Percentiles rank a stretch among this genome's conserved stretches.
phyloP scores from a whole-genome alignment of 768 basidiomycete species.

The Chalciporus pseudorubinellus region DNA sequence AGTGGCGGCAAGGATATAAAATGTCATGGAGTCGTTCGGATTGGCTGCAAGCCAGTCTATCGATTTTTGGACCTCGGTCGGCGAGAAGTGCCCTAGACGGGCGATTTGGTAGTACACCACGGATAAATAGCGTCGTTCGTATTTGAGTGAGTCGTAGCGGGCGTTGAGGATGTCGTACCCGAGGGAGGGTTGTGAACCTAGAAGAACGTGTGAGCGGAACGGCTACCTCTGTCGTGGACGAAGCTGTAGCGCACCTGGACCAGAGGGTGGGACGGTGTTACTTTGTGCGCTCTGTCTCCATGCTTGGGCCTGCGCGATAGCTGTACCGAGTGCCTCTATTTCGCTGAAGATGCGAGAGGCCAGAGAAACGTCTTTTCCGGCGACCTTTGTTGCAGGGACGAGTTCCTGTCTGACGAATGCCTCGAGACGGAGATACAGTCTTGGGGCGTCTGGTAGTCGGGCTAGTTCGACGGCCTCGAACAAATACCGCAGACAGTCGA shows the following conservation, averaged over 20 bases:
- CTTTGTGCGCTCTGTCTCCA: slow-evolving; percentile 59
- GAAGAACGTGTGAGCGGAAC: slow-evolving; percentile 5
- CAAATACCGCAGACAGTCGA: slow-evolving; percentile 67
- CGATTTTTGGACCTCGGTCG: slow-evolving; percentile 57
- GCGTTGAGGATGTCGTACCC: slow-evolving; percentile 67
- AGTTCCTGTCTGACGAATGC: slow-evolving; percentile 57
- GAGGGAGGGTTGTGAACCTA: slow-evolving; percentile 46
- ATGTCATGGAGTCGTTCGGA: slow-evolving; percentile 65
- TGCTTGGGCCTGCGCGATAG: slow-evolving; percentile 51
- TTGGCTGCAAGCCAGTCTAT: slow-evolving; percentile 71
- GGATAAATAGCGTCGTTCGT: slow-evolving; percentile 68
- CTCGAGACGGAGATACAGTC: slow-evolving; percentile 51
- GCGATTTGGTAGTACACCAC: slow-evolving; percentile 61
- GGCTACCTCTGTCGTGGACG: not conserved
- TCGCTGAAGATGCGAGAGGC: slow-evolving; percentile 58
- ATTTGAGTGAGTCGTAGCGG: slow-evolving; percentile 69
- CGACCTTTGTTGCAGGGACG: slow-evolving; percentile 36
- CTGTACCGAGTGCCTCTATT: slow-evolving; percentile 56
- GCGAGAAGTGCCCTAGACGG: slow-evolving; percentile 57
- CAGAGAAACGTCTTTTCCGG: slow-evolving; percentile 43
- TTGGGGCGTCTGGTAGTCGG: slow-evolving; percentile 41
- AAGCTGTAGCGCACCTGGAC: slow-evolving; percentile 42
- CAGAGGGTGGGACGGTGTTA: slow-evolving; percentile 55
- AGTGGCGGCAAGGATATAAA: slow-evolving; percentile 64
- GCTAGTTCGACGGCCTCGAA: slow-evolving; percentile 58